Evolutionary conservation across 805 yeast species (phyloP).

Genomic region (Saccharomyces kudriavzevii): DNA sequence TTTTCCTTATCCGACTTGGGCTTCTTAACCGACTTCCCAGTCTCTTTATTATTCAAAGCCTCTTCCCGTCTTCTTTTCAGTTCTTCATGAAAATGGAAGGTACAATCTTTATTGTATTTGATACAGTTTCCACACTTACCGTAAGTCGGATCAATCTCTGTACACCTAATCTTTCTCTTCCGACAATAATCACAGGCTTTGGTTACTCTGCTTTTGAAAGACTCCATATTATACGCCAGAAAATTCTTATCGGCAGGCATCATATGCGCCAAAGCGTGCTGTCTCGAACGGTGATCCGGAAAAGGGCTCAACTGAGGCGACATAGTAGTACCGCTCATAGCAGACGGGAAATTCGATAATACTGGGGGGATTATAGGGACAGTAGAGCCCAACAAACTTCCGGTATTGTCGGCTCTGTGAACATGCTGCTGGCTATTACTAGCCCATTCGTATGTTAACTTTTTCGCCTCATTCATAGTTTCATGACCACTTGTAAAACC

Average conservation of each 20-base stretch:
- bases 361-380: not conserved
- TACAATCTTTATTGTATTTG: constrained; percentile 13
- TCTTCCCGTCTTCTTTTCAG: constrained; percentile 5
- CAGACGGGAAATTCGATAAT: not conserved
- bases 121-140: constrained; percentile 15
- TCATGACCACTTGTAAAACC: not conserved
- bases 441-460: not conserved
- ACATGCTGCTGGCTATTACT: not conserved
- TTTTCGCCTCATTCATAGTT: not conserved
- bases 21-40: not conserved
- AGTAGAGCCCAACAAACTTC: not conserved
- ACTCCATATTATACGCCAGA: not conserved
- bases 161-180: constrained; percentile 17
- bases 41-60: not conserved
- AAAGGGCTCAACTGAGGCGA: not conserved
- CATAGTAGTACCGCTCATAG: not conserved
- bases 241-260: not conserved
- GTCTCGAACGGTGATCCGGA: not conserved
- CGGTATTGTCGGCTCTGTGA: not conserved
- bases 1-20: not conserved
- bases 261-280: not conserved
- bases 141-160: constrained; percentile 6
- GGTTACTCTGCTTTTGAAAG: constrained; percentile 8
- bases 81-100: constrained; percentile 14
- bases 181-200: constrained; percentile 22